Base-by-base conservation (phyloP, 2,329 filamentous ascomycete species). In the Fusarium odoratissimum region DNA sequence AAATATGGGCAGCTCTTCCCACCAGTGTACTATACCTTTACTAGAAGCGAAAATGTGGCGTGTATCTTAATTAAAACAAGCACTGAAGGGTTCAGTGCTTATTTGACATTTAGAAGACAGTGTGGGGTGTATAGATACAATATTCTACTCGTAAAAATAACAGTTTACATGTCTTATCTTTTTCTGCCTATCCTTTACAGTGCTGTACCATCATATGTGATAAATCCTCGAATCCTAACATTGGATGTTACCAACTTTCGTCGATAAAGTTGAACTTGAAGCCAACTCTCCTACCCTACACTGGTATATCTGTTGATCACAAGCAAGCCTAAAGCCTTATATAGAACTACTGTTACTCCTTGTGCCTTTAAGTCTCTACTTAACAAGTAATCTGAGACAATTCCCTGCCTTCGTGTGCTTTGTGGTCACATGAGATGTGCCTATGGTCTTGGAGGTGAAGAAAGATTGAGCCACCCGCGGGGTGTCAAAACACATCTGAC, bases 1-100 rank as follows among this genome's bases (percentile, higher is more conserved):
- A 30, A 30, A 21, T 44, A 11, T 52, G n/a, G 21, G 21, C 19
- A 48, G 12, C 42, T 46, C 48, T 35, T 61, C 40, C 49, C 35
- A 42, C 33, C 51, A 64, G 28, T 76, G 70, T 74, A 74, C 54
- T 51, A 72, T 74, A 74, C 59, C 48, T 74, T 59, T 64, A 51
- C 14, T 49, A 40, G 40, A 60, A 49, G 48, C 38, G 55, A 28
- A 54, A 63, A 61, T 44, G 55, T 48, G 60, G 58, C 57, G 44
- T 46, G 44, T 72, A 54, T 28, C 35, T 28, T 41, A 60, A 71
- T 68, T 21, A 52, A 74, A 74, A 72, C 25, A 61, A 37, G 60
- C 56, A 59, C 56, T 31, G 23, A 67, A 63, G 46, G 57, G 65
- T 28, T 40, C 10, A 12, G 55, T 45, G 23, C 30, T 57, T 13